Base-by-base conservation (phyloP, 805 yeast species). In the Millerozyma miso region DNA sequence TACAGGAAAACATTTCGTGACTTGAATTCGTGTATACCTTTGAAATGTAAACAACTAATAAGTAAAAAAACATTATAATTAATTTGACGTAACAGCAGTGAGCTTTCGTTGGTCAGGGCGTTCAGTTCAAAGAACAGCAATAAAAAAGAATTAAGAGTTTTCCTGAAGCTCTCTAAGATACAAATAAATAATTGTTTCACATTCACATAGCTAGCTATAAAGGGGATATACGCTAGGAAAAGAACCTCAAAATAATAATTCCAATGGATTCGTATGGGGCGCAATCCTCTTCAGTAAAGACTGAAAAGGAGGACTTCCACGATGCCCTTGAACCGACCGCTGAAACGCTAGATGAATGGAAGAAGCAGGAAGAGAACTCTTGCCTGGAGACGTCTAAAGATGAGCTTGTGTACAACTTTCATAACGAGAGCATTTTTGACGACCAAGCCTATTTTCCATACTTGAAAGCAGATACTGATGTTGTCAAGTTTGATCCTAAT, bases 341-440 rank as follows among this genome's bases (percentile, higher is more conserved):
- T 23, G 29, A 23, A 10, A 6, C 10, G 10, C 29, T 23, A 6
- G 10, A 23, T 23, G 29, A 23, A 23, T 6, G 6, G 10, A 23
- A 10, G 10, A 10, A 23, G 10, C 10, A 7, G 10, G 10, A 23
- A 7, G 29, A 23, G 10, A 10, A 10, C 6, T 23, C 29, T 6
- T 7, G 10, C 29, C 6, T 23, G 29, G 29, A 23, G 29, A 23
- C 10, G 10, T 10, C 29, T 23, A 23, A 23, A 23, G 29, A 23
- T 23, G 58, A 56, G 19, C 65, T 55, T 49, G 44, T 40, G 8
- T 67, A 69, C 53, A 62, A 64, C 52, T 52, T 53, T 19, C 73
- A 68, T 49, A 50, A 62, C 38, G 74, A 70, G 44, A 49, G 63
- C 20, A 56, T 65, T 5, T 69, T 58, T 46, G 75, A 70, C 41